phyloP scores from a whole-genome alignment of 2,329 filamentous ascomycete genomes.

The Ceratocystis cacaofunesta region DNA sequence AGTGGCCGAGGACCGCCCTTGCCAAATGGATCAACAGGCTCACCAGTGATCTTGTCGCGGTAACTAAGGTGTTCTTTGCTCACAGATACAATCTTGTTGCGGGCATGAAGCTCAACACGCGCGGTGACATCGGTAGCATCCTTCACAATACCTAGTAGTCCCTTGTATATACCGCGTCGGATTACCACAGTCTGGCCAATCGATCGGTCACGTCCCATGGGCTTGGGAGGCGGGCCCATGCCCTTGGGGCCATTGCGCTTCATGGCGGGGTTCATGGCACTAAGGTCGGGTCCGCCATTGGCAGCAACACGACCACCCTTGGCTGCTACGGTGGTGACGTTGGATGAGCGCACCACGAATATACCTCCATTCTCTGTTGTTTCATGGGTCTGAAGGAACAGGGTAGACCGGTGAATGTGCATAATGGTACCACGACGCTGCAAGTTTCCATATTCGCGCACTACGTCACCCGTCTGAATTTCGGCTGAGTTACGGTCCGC shows the following conservation, averaged over 20 bases:
- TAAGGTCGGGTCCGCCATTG: constrained; percentile 58
- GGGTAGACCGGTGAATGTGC: constrained; percentile 83
- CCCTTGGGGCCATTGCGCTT: constrained; percentile 44
- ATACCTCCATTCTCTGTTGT: constrained; percentile 77
- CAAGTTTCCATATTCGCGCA: constrained; percentile 80
- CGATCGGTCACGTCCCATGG: constrained; percentile 65
- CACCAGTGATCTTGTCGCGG: constrained; percentile 70
- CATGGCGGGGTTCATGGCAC: constrained; percentile 81
- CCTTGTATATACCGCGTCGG: constrained; percentile 77
- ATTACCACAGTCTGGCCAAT: constrained; percentile 88
- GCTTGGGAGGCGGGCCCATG: constrained; percentile 55
- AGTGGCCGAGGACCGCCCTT: constrained; percentile 26
- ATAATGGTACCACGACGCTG: constrained; percentile 76
- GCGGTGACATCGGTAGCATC: constrained; percentile 78
- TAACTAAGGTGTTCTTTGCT: constrained; percentile 68
- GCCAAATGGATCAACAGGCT: constrained; percentile 55
- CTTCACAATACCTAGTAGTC: constrained; percentile 85
- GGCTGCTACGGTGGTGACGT: constrained; percentile 81
- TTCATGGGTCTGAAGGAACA: constrained; percentile 76
- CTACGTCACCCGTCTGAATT: constrained; percentile 78
- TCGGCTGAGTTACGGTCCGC: constrained; percentile 89
- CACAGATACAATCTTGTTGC: constrained; percentile 79
- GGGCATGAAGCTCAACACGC: constrained; percentile 84
- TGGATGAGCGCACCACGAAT: constrained; percentile 72
- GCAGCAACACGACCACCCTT: constrained; percentile 67